phyloP scores from a whole-genome alignment of 768 basidiomycete species.

The Pulveroboletus ravenelii region DNA sequence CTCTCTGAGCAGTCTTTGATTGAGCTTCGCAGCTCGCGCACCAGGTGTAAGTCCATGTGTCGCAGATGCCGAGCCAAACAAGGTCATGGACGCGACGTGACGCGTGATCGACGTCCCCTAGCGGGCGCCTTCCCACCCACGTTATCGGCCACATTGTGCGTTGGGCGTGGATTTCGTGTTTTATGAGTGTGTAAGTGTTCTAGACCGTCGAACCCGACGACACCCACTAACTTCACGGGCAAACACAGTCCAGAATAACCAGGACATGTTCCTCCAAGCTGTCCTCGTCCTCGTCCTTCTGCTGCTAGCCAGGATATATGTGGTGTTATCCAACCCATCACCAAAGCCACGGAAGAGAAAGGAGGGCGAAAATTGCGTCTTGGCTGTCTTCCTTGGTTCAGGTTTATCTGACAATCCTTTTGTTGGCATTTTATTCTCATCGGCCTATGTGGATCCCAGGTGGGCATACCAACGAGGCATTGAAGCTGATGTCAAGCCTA shows the following conservation, averaged over 20 bases:
- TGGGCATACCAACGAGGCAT: constrained; percentile 89
- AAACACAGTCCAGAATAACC: neutral
- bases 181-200: neutral
- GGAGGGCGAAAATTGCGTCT: constrained; percentile 33
- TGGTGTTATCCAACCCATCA: constrained; percentile 11
- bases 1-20: constrained; percentile 71
- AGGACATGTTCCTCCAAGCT: constrained; percentile 15
- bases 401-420: constrained; percentile 44
- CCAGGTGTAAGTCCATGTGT: constrained; percentile 46
- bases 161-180: neutral
- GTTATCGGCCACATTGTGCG: neutral
- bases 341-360: constrained; percentile 13
- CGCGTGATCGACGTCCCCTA: no score
- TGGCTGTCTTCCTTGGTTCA: constrained; percentile 92
- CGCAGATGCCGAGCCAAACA: neutral
- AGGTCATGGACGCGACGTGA: neutral
- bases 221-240: neutral
- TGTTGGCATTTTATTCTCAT: neutral
- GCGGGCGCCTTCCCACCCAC: constrained; percentile 14
- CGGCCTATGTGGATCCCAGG: constrained; percentile 44
- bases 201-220: neutral
- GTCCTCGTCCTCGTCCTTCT: constrained; percentile 6
- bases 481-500: constrained; percentile 65
- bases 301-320: constrained; percentile 16
- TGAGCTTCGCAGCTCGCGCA: constrained; percentile 55